These are phyloP conservation scores for Penicillium glabrum DNA, from an alignment of 2,329 filamentous ascomycete species.

Conservation along the genomic window DNA sequence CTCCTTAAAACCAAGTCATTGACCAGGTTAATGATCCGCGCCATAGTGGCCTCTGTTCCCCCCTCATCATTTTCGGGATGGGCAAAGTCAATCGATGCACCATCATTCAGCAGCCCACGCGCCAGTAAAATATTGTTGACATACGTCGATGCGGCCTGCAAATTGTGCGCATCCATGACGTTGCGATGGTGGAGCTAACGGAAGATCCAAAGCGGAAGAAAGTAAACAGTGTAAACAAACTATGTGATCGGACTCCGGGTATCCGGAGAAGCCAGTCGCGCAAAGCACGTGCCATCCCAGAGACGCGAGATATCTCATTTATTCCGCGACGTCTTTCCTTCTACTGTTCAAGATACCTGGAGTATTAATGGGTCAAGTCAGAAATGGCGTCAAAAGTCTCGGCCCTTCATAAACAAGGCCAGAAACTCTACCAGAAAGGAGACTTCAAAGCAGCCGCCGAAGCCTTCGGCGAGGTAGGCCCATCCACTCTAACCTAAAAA, in stretches of 20 bases:
- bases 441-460: constrained; percentile 46
- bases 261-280: constrained; percentile 19
- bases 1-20: constrained; percentile 89
- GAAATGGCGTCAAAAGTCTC: constrained; percentile 19
- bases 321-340: neutral
- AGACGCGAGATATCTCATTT: neutral
- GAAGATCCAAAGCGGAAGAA: constrained; percentile 42
- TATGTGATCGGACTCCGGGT: constrained; percentile 15
- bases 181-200: constrained; percentile 8
- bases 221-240: constrained; percentile 37
- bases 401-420: constrained; percentile 40
- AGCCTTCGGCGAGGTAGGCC: constrained; percentile 41
- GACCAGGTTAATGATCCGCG: constrained; percentile 84
- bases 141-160: constrained; percentile 63
- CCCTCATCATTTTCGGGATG: constrained; percentile 64
- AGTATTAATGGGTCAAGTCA: neutral
- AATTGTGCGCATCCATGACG: constrained; percentile 49
- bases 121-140: constrained; percentile 67
- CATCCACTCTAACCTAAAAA: constrained; percentile 9
- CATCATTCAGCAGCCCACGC: constrained; percentile 61
- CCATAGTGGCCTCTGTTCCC: constrained; percentile 68
- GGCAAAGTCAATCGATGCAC: constrained; percentile 71
- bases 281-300: constrained; percentile 14
- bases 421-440: constrained; percentile 43
- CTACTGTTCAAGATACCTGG: neutral